Base-by-base conservation (phyloP, 2,329 filamentous ascomycete genomes). In the Gaeumannomyces tritici region DNA sequence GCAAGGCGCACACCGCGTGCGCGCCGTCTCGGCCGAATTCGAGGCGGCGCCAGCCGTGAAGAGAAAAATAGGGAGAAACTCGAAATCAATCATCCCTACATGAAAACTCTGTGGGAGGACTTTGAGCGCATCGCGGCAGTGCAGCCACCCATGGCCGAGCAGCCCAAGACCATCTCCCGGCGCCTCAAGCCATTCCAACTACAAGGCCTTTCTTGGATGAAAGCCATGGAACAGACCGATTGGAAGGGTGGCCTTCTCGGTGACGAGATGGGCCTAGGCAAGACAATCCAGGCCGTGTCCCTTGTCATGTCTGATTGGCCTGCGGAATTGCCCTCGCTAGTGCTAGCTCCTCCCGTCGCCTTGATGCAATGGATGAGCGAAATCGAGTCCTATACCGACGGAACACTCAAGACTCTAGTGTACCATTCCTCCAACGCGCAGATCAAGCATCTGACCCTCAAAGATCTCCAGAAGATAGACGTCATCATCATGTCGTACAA, bases 401-500 rank as follows among this genome's bases (percentile, higher is more conserved):
- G 91, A 35, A 91, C 89, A 62, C 80, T 99, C 65, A 96, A 96
- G 68, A 96, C 96, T 0, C 86, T 97, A 61, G 86, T 98, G 51
- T 93, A 89, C 68, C 95, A 99, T 69, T 90, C 91, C 58, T 92
- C 92, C 21, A 96, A 96, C 66, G 73, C 85, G 24, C 92, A 95
- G 74, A 82, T 89, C 60, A 97, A 96, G 76, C 83, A 83, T 31
- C 85, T 96, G 70, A 87, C 83, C 0, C 77, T 85, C 29, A 88
- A 87, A 29, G 88, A 96, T 47, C 77, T 98, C 61, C 89, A 88
- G 74, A 85, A 88, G 67, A 96, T 88, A 75, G 87, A 99, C 74
- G 91, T 99, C 60, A 93, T 98, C 71, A 92, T 98, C 84, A 96
- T 98, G 77, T 98, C 93, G 18, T 99, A 96, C 82, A 92, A 90